phyloP scores from a whole-genome alignment of 768 basidiomycete species.

The Macrolepiota fuliginosa region DNA sequence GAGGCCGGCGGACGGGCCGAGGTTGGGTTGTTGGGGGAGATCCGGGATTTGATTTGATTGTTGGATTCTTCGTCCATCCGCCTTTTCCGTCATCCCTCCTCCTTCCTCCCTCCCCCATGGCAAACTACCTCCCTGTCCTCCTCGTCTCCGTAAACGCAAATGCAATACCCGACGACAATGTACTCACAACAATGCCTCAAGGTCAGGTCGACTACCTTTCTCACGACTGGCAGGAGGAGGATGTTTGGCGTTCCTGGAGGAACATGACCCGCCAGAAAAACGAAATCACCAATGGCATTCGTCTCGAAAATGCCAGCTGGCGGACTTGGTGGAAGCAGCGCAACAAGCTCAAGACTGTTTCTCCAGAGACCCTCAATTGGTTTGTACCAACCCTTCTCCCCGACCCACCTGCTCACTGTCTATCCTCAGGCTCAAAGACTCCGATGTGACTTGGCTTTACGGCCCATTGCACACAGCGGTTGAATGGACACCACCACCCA shows the following conservation, averaged over 20 bases:
- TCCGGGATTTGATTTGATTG: conserved; percentile 12
- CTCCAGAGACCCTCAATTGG: conserved; percentile 98
- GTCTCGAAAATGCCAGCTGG: conserved; percentile 98
- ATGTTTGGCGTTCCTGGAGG: conserved; percentile 98
- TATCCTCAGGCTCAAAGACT: conserved; percentile 88
- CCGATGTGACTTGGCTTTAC: conserved; percentile 98
- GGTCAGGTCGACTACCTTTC: conserved; percentile 99
- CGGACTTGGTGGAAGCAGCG: conserved; percentile 99
- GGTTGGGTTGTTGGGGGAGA: conserved; percentile 11
- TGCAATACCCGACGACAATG: conserved; percentile 69
- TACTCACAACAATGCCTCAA: conserved; percentile 78
- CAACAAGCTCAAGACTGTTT: conserved; percentile 91
- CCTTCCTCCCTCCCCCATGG: conserved; percentile 16
- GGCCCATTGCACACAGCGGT: conserved; percentile 95
- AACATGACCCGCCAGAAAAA: conserved; percentile 99
- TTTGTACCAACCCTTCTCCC: conserved; percentile 36
- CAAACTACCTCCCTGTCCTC: conserved; percentile 61
- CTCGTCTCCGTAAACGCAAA: conserved; percentile 61
- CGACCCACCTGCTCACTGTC: conserved; percentile 12
- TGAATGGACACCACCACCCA: conserved; percentile 73
- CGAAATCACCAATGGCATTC: conserved; percentile 91
- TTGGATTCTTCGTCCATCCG: conserved; percentile 11
- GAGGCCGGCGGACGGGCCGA: conserved; percentile 7
- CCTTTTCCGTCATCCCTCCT: conserved; percentile 14
- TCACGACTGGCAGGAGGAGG: conserved; percentile 96